phyloP scores from a whole-genome alignment of 306 rosid species.

The Phaseolus lunatus region DNA sequence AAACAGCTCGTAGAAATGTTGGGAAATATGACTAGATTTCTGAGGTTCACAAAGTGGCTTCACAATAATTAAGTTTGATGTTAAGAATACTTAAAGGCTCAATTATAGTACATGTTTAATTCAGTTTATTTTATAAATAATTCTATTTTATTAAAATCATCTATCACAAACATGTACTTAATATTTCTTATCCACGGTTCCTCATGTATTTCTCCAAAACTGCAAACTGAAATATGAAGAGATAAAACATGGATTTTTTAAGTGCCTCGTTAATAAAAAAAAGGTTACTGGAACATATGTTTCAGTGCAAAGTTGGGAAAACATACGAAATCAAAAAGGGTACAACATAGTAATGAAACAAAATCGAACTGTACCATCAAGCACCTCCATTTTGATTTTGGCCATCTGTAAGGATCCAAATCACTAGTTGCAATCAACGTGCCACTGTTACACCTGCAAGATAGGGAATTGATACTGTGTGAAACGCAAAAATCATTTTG shows the following conservation, averaged over 20 bases:
- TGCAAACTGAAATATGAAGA: not conserved
- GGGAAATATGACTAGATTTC: not conserved
- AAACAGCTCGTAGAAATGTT: not conserved
- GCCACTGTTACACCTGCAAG: conserved; percentile 82
- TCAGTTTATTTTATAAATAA: not conserved
- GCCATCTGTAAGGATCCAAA: conserved; percentile 91
- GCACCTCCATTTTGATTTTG: conserved; percentile 96
- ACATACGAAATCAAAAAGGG: not conserved
- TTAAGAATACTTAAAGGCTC: not conserved
- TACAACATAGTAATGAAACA: conserved; percentile 11
- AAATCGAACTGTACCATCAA: conserved; percentile 74
- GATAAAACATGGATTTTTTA: not conserved
- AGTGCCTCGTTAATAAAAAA: not conserved
- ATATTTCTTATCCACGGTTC: not conserved
- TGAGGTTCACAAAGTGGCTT: conserved; percentile 15
- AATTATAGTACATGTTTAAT: not conserved
- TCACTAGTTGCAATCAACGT: conserved; percentile 81
- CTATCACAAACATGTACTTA: not conserved
- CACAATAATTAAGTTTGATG: not conserved
- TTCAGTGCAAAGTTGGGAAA: conserved; percentile 16
- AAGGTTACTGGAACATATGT: conserved; percentile 5
- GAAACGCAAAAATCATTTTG: conserved; percentile 19
- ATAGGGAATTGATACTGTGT: conserved; percentile 42
- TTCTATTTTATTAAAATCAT: not conserved
- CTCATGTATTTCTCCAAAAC: not conserved